These are phyloP conservation scores for Nemophila menziesii DNA, from an alignment of 257 asterid genomes.

Conservation along the genomic window DNA sequence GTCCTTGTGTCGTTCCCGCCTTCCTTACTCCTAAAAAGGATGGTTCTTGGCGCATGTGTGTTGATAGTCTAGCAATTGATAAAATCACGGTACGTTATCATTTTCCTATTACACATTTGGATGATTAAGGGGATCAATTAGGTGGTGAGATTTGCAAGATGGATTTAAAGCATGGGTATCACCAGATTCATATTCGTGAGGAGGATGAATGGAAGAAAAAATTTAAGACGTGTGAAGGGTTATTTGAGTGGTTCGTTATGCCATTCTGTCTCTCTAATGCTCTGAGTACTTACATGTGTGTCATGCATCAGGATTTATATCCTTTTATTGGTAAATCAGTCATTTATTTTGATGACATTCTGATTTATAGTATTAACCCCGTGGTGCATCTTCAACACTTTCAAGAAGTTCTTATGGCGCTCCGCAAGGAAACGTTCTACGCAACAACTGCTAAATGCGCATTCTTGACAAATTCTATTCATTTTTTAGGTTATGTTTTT, in stretches of 20 bases:
- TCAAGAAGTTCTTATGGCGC: too few relatives aligned
- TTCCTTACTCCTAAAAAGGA: neutral
- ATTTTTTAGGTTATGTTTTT: too few relatives aligned
- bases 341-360: too few relatives aligned
- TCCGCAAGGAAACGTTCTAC: too few relatives aligned
- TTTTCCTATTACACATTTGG: neutral
- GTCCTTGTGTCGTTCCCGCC: neutral
- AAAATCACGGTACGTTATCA: neutral
- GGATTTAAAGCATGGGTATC: too few relatives aligned
- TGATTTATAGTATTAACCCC: too few relatives aligned
- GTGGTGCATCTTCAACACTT: too few relatives aligned
- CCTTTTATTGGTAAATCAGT: too few relatives aligned
- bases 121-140: constrained; percentile 3
- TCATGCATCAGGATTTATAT: neutral
- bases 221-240: neutral
- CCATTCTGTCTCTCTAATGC: constrained; percentile 3
- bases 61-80: neutral
- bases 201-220: neutral
- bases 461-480: too few relatives aligned
- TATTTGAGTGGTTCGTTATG: neutral
- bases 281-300: neutral
- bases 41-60: neutral
- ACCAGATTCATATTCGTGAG: neutral
- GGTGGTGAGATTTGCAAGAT: too few relatives aligned
- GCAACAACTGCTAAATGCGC: too few relatives aligned